Evolutionary conservation across 805 yeast species (phyloP), one percentile per base, ranked within the genome.

Genomic region (Wickerhamiella vanderwaltii): DNA sequence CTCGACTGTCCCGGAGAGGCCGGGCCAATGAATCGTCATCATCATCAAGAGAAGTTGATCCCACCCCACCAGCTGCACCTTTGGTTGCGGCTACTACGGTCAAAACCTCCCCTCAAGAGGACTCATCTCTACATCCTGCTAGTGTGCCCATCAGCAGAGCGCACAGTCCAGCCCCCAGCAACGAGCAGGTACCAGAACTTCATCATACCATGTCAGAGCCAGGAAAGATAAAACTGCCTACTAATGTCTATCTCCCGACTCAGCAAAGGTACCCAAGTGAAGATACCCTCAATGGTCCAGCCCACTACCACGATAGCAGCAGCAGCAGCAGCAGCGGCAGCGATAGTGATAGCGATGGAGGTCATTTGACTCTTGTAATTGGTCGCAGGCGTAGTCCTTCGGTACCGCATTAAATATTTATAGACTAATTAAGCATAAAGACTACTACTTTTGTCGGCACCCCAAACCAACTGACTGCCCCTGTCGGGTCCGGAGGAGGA

Each of bases 361-460:
- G 53, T 11, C 54, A 51, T 41, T 41, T 53, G 18, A 51, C 53
- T 12, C 48, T 53, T 5, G 55, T 51, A 1, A 48, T 52, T 6
- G 52, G 49, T 6, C 43, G 54, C 4, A 44, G n/a, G 17, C 35
- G 35, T 17, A 31, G 24, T 31, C 18, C 35, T 3, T 24, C 35
- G 7, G 16, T n/a, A 17, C 20, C 35, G n/a, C 24, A 31, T 28
- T 12, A n/a, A 17, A 7, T 31, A 31, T 31, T 31, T 17, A 31
- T 31, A 30, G 33, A 15, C 19, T 15, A 16, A n/a, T 28, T 24
- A n/a, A n/a, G n/a, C n/a, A n/a, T n/a, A n/a, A n/a, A n/a, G n/a
- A n/a, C n/a, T n/a, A n/a, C n/a, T n/a, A n/a, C n/a, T n/a, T n/a
- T n/a, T n/a, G n/a, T n/a, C n/a, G n/a, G n/a, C n/a, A n/a, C n/a